These are phyloP conservation scores for Fraxinus paxiana DNA, from an alignment of 305 asterid species.

Conservation along the genomic window DNA sequence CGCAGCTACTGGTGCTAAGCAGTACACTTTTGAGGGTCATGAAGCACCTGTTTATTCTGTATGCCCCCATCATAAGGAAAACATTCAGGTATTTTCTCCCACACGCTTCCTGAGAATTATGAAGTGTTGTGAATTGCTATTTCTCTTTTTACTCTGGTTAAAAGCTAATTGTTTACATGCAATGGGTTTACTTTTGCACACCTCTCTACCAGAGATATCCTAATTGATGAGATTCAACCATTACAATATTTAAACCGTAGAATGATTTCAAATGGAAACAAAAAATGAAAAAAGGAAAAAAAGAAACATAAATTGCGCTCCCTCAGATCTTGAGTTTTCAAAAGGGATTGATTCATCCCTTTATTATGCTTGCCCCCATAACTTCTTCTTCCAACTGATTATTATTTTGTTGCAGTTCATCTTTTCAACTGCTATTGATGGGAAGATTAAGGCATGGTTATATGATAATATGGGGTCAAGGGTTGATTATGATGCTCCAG, in stretches of 20 bases:
- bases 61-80: slow-evolving; percentile 54
- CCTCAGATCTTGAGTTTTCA: not conserved
- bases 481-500: slow-evolving; percentile 44
- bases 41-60: slow-evolving; percentile 66
- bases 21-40: slow-evolving; percentile 56
- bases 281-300: not conserved
- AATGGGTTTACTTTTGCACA: not conserved
- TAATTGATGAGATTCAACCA: not conserved
- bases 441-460: slow-evolving; percentile 50
- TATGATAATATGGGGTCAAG: slow-evolving; percentile 41
- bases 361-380: not conserved
- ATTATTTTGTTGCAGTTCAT: slow-evolving; percentile 34
- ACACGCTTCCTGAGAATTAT: not conserved
- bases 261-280: not conserved
- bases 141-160: not conserved
- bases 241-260: not conserved
- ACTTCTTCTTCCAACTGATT: not conserved
- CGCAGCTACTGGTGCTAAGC: slow-evolving; percentile 49
- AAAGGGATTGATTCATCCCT: not conserved
- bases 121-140: not conserved
- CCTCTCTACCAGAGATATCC: not conserved
- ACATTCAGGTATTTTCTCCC: slow-evolving; percentile 43
- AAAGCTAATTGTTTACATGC: not conserved
- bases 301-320: not conserved
- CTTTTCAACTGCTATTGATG: slow-evolving; percentile 44